These are phyloP conservation scores for Trichophyton benhamiae DNA, from an alignment of 2,329 filamentous ascomycete species.

Conservation along the genomic window DNA sequence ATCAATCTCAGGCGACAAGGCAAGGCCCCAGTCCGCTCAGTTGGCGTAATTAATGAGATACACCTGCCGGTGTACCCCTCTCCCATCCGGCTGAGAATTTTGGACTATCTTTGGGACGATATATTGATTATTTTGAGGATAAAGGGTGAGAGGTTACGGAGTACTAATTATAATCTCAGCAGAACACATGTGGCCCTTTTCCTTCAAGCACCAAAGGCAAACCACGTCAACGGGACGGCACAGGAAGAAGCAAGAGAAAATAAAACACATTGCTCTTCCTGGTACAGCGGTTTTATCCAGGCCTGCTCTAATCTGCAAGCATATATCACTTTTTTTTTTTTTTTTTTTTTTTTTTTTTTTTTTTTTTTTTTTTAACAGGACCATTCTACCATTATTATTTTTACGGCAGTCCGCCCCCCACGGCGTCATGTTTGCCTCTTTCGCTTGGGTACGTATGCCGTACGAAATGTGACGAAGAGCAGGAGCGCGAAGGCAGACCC, in stretches of 20 bases:
- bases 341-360: neutral
- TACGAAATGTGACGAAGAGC: neutral
- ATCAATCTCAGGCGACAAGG: constrained; percentile 2
- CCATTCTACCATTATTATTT: neutral
- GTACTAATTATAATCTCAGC: neutral
- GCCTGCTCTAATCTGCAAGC: neutral
- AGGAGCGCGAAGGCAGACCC: neutral
- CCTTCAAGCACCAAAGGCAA: neutral
- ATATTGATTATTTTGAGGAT: neutral
- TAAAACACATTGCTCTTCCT: neutral
- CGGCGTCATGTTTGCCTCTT: neutral
- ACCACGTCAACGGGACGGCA: neutral
- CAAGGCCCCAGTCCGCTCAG: neutral
- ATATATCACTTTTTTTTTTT: neutral
- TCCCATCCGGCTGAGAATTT: neutral
- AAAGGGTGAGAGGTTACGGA: neutral
- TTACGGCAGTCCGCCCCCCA: neutral
- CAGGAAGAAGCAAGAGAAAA: neutral
- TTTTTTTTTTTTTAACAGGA: no score
- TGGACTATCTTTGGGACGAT: neutral
- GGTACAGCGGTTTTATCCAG: neutral
- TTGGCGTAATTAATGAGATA: neutral
- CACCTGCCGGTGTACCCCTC: neutral
- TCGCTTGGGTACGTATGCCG: neutral
- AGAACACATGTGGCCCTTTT: neutral